Evolutionary conservation across 352 stramenopile genomes (phyloP).

Genomic region (Blastocystis sp.): DNA sequence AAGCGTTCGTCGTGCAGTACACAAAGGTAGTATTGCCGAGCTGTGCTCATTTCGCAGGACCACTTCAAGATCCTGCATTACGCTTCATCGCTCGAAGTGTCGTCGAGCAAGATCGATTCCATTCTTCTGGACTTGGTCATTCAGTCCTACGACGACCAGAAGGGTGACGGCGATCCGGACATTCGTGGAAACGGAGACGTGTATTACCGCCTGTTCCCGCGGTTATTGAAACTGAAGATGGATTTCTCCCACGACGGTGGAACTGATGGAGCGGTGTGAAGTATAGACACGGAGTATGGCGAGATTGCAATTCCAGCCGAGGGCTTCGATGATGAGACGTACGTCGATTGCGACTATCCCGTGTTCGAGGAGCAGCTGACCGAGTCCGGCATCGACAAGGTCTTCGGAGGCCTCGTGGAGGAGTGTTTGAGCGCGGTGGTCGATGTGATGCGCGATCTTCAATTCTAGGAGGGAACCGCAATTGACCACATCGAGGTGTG

Average conservation of each 20-base stretch:
- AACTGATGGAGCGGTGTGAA: not conserved
- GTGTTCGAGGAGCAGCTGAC: not conserved
- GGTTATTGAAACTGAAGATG: not conserved
- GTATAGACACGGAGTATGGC: not conserved
- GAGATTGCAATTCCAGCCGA: conserved; percentile 33
- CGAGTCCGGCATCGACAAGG: not conserved
- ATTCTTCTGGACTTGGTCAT: conserved; percentile 3
- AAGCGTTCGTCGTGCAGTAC: conserved; percentile 40
- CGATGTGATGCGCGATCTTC: conserved; percentile 9
- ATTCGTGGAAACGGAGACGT: not conserved
- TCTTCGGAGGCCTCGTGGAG: not conserved
- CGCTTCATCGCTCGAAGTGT: not conserved
- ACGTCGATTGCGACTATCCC: not conserved
- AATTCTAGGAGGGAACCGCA: not conserved
- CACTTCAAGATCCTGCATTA: conserved; percentile 27
- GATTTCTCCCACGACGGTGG: conserved; percentile 9
- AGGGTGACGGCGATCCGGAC: conserved; percentile 1
- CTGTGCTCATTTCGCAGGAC: not conserved
- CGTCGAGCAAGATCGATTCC: conserved; percentile 14
- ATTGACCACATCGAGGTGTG: not conserved
- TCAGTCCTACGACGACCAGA: conserved; percentile 11
- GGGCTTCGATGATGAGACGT: conserved; percentile 1
- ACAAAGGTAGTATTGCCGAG: not conserved
- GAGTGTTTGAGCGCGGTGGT: not conserved
- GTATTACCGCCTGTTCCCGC: not conserved